These are phyloP conservation scores for Ogataea methylovora DNA, from an alignment of 805 yeast genomes.

Conservation along the genomic window DNA sequence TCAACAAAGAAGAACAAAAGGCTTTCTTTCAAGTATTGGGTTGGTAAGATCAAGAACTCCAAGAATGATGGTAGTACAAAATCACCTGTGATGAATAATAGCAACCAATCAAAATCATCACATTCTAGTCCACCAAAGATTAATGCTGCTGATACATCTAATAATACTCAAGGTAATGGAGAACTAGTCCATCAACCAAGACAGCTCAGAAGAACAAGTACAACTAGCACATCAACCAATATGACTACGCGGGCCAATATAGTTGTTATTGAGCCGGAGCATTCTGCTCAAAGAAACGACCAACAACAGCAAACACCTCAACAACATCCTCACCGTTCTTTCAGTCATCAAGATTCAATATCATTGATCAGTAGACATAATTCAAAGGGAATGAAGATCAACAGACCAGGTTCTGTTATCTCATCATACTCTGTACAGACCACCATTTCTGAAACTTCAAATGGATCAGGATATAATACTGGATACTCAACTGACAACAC, in stretches of 20 bases:
- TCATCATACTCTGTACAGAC: constrained; percentile 45
- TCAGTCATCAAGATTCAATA: constrained; percentile 21
- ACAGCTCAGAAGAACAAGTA: no score
- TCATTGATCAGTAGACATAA: constrained; percentile 11
- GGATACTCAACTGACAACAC: constrained; percentile 27
- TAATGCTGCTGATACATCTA: no score
- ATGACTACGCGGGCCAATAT: constrained; percentile 7
- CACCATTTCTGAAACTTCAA: constrained; percentile 44
- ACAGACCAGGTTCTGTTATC: constrained; percentile 43
- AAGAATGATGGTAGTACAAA: no score
- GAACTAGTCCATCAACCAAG: no score
- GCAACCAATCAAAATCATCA: no score
- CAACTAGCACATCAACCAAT: no score
- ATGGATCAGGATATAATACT: constrained; percentile 30
- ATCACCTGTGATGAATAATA: no score
- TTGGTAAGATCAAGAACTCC: no score
- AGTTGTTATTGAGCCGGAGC: constrained; percentile 13
- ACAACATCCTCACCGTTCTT: constrained; percentile 20
- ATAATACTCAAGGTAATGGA: no score
- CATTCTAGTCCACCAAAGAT: no score
- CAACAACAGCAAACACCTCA: constrained; percentile 1
- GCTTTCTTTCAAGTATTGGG: no score
- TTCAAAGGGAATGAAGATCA: constrained; percentile 12
- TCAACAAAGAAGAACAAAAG: no score
- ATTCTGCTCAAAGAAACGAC: not conserved